Base-by-base conservation (phyloP, 2,329 filamentous ascomycete genomes). In the Rutstroemia sp. region DNA sequence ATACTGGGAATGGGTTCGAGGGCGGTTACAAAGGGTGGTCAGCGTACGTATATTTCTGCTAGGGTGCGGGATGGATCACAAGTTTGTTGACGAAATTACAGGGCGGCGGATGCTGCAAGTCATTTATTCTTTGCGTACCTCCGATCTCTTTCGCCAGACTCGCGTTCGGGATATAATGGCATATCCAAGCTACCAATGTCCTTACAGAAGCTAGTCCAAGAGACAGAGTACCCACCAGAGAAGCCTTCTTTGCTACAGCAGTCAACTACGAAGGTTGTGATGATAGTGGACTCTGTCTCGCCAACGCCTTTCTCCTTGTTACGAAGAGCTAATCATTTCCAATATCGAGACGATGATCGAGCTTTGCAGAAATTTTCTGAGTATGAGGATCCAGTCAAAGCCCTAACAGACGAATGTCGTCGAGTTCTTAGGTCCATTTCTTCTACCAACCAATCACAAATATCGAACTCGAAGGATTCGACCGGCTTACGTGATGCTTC, bases 81-180 rank as follows among this genome's bases (percentile, higher is more conserved):
- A 10, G 30, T 25, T 9, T 58, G 34, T 56, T 62, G 55, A 65
- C 56, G 47, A 54, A 21, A 41, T 42, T 25, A 17, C 66, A 95
- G 89, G 67, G 92, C 92, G 59, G 94, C 94, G 58, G 91, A 97
- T 77, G 94, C 94, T 54, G 91, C 92, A 19, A 96, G 92, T 67
- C 94, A 99, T 75, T 76, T 99, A 54, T 99, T 99, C 78, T 99
- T 99, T 69, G 94, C 94, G 56, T 99, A 97, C 70, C 82, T 99
- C 48, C 83, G 94, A 65, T 96, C 92, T 0, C 75, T 96, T 48
- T 84, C 90, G 1, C 92, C 94, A n/a, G 87, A 92, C 60, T 81
- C 78, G 14, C 69, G 79, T 37, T 80, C 85, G 60, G 81, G 83
- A 30, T 76, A 87, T 52, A 88, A 83, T 61, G 88, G 88, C 48